Percentiles rank a stretch among this genome's conserved stretches.
Conservation (phyloP, 345 rosid species). For the Kernera saxatilis region DNA sequence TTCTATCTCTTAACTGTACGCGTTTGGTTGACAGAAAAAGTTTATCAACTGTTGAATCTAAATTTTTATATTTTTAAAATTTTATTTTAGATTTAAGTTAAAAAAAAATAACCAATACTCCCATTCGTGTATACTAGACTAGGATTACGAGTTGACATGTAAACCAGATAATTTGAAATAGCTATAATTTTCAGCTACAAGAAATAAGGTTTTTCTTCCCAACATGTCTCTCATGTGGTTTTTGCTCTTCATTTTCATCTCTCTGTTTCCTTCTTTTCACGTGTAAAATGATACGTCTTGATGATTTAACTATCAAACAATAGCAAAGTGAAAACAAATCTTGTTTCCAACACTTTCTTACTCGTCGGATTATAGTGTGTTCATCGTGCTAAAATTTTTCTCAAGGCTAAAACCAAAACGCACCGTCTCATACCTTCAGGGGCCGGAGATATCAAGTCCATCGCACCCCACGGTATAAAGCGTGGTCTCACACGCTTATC, state of each 20-base stretch:
- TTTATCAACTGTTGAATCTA: neutral
- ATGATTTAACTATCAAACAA: neutral
- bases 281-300: neutral
- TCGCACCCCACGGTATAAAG: constrained; percentile 10
- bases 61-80: accelerated
- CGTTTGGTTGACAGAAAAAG: constrained; percentile 24
- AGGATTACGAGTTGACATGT: neutral
- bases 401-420: neutral
- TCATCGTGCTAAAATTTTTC: neutral
- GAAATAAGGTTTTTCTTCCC: neutral
- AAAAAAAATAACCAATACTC: accelerated
- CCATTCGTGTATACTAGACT: neutral
- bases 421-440: neutral
- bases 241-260: neutral
- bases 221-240: neutral
- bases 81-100: neutral
- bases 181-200: neutral
- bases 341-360: neutral
- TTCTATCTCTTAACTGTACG: neutral
- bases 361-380: neutral
- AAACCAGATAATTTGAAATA: neutral
- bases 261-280: neutral
- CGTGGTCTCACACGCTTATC: neutral
- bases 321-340: neutral
- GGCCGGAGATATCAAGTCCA: neutral